Percentiles rank a stretch among this genome's conserved stretches.
These are phyloP conservation scores for Rostrohypoxylon terebratum DNA, from an alignment of 495 filamentous ascomycete species.

Conservation along the genomic window DNA sequence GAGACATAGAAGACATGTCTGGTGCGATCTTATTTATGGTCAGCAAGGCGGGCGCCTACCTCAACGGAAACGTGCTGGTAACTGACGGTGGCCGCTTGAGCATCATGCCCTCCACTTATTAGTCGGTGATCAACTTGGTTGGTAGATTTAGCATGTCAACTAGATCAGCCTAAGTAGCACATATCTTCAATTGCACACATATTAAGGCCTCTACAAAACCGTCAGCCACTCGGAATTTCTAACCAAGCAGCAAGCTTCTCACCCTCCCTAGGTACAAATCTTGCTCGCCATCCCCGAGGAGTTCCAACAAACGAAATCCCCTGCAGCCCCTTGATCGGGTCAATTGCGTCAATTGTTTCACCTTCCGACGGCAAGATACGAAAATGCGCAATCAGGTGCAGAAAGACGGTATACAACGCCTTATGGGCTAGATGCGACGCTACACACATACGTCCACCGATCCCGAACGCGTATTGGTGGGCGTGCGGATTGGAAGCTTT, in stretches of 20 bases:
- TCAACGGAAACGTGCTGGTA: slow-evolving; percentile 63
- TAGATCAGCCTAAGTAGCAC: not conserved
- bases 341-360: slow-evolving; percentile 25
- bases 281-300: slow-evolving; percentile 33
- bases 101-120: slow-evolving; percentile 59
- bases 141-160: not conserved
- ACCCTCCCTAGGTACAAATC: slow-evolving; percentile 31
- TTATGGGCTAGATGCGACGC: slow-evolving; percentile 76
- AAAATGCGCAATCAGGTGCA: slow-evolving; percentile 76
- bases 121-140: not conserved
- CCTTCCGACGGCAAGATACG: slow-evolving; percentile 37
- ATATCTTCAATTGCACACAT: not conserved
- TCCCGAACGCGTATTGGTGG: slow-evolving; percentile 77
- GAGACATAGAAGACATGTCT: slow-evolving; percentile 63
- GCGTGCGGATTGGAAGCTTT: slow-evolving; percentile 61
- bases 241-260: slow-evolving; percentile 33
- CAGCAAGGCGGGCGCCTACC: slow-evolving; percentile 64
- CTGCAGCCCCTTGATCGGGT: slow-evolving; percentile 29
- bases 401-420: slow-evolving; percentile 74
- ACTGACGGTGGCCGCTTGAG: slow-evolving; percentile 65
- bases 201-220: not conserved
- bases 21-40: slow-evolving; percentile 63
- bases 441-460: slow-evolving; percentile 78
- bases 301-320: slow-evolving; percentile 25
- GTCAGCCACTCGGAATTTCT: slow-evolving; percentile 21